Evolutionary conservation across 345 rosid genomes (phyloP).

Genomic region (Acer negundo): DNA sequence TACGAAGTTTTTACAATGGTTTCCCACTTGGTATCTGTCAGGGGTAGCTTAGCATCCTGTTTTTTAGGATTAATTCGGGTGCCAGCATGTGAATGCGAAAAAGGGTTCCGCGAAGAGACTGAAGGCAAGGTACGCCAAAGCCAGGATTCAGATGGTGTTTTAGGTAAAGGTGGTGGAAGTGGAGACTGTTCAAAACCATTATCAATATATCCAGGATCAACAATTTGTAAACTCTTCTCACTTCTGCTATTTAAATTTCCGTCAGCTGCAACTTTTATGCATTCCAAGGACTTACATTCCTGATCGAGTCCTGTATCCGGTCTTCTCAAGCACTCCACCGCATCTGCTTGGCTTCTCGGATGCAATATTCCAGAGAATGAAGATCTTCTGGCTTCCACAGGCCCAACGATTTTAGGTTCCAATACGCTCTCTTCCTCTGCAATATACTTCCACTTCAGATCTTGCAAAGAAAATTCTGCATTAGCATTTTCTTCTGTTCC

Average conservation of each 20-base stretch:
- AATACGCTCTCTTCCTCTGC: slow-evolving; percentile 22
- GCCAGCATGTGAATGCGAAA: slow-evolving; percentile 33
- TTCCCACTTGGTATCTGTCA: slow-evolving; percentile 77
- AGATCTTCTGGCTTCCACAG: slow-evolving; percentile 18
- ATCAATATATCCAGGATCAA: slow-evolving; percentile 27
- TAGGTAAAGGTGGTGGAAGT: slow-evolving; percentile 66
- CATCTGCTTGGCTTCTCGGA: slow-evolving; percentile 26
- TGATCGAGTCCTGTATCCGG: slow-evolving; percentile 22
- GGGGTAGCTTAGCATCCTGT: slow-evolving; percentile 36
- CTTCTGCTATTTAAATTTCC: slow-evolving; percentile 25
- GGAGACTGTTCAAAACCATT: slow-evolving; percentile 23
- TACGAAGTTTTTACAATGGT: slow-evolving; percentile 86
- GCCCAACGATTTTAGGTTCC: slow-evolving; percentile 11
- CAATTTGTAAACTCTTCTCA: slow-evolving; percentile 27
- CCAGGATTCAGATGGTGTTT: slow-evolving; percentile 94
- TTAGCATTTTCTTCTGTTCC: slow-evolving; percentile 22
- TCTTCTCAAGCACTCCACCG: slow-evolving; percentile 24
- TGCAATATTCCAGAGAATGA: slow-evolving; percentile 22
- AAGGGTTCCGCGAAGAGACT: slow-evolving; percentile 38
- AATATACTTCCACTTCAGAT: slow-evolving; percentile 23
- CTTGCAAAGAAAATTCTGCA: slow-evolving; percentile 24
- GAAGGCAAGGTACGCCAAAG: slow-evolving; percentile 77
- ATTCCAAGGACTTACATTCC: slow-evolving; percentile 37
- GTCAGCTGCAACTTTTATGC: slow-evolving; percentile 24
- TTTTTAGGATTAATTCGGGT: slow-evolving; percentile 40